Base-by-base conservation (phyloP, 2,329 filamentous ascomycete genomes). In the Pestalotiopsis sp. region DNA sequence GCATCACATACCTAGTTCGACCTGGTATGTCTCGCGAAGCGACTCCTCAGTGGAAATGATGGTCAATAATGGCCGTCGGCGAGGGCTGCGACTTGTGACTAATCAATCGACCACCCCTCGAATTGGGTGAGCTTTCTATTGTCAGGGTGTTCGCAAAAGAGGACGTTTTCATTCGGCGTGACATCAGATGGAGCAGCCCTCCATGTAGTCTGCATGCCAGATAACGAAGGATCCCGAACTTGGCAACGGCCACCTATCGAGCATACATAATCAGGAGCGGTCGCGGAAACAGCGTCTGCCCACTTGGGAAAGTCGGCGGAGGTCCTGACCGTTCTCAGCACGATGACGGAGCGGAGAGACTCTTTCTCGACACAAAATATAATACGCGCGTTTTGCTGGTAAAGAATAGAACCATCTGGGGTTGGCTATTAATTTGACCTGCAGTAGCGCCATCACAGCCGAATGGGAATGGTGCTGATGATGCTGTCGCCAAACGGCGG, bases 351-450 rank as follows among this genome's bases (percentile, higher is more conserved):
- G 25, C 27, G 31, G 31, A 36, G 31, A 36, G 31, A 36, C 31
- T 36, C 31, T 36, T 31, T 40, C 25, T 36, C 31, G 31, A 9
- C 9, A 36, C 31, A 36, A 62, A 40, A 41, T 38, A 62, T 62
- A 62, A 36, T 62, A 62, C 59, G 59, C 36, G 59, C 59, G 59
- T 62, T 36, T 41, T n/a, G 20, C 25, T 36, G 31, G 59, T 62
- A 40, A 36, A 62, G 25, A 62, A 27, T 17, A 60, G 31, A 36
- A 40, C 14, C 45, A 14, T 20, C 14, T 40, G 23, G 40, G 62
- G 38, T n/a, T 11, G 20, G 40, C 23, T 52, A 65, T 65, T 65
- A 65, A 52, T 49, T 52, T 65, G 62, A 65, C 62, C 36, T 65
- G 40, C 62, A 49, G 36, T 52, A 65, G 62, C 40, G 62, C 25